phyloP scores from a whole-genome alignment of 75 land plant genomes.

The Cupressus sempervirens region DNA sequence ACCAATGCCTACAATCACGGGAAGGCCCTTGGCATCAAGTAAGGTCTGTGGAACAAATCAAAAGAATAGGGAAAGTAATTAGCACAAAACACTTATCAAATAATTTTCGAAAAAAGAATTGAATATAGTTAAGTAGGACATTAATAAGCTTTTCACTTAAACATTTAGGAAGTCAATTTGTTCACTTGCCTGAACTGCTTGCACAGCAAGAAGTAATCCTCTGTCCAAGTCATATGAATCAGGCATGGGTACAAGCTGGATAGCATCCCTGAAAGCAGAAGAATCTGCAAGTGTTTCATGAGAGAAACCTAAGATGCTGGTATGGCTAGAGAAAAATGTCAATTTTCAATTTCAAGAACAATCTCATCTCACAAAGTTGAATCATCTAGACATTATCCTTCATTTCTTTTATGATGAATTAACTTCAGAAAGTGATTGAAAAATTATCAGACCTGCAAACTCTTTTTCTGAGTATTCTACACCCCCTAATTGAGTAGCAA shows the following conservation, averaged over 20 bases:
- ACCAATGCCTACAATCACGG: constrained; percentile 13
- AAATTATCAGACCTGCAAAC: constrained; percentile 18
- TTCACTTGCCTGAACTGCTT: constrained; percentile 82
- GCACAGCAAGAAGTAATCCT: constrained; percentile 96
- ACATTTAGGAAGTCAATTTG: background rate
- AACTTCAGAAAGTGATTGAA: background rate
- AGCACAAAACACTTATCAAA: background rate
- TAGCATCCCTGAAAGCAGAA: constrained; percentile 57
- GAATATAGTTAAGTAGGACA: background rate
- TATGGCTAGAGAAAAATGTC: background rate
- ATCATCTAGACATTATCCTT: background rate
- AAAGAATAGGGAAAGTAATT: background rate
- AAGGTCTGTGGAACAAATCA: constrained; percentile 4
- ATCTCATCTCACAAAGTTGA: background rate
- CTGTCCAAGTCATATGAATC: constrained; percentile 95
- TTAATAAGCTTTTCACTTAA: background rate
- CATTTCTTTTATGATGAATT: background rate
- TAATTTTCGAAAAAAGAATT: background rate
- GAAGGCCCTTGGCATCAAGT: constrained; percentile 15
- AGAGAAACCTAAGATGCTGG: constrained; percentile 28
- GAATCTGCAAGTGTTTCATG: constrained; percentile 64
- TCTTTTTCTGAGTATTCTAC: constrained; percentile 4
- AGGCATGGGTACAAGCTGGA: constrained; percentile 88
- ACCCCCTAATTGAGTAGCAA: constrained; percentile 13
- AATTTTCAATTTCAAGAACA: background rate